Conservation (phyloP, 139 green algal genomes). For the Closterium sp. region DNA sequence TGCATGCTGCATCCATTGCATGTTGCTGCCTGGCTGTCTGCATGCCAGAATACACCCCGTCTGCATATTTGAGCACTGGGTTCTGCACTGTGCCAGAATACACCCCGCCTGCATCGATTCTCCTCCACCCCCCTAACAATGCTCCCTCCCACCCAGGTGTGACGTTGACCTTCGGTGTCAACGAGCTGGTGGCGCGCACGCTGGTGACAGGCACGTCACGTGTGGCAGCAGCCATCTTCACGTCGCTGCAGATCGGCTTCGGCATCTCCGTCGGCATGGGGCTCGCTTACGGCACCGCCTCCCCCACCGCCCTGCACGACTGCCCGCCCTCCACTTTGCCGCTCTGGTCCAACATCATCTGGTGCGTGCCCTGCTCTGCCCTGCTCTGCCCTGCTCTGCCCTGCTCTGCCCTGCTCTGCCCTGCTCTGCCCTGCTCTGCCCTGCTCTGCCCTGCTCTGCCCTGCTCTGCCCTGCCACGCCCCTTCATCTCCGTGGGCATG, state of each 20-base stretch:
- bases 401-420: no score
- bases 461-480: no score
- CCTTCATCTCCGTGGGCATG: no score
- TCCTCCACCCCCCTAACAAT: background rate
- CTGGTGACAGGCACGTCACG: background rate
- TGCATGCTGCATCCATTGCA: no score
- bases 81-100: no score
- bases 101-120: no score
- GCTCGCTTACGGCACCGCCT: background rate
- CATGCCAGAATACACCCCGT: no score
- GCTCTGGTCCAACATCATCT: background rate
- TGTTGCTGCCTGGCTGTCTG: no score
- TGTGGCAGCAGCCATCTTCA: constrained; percentile 2
- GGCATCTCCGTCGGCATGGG: background rate
- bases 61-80: no score
- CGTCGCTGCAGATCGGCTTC: constrained; percentile 16
- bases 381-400: background rate
- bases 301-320: background rate
- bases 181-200: constrained; percentile 5
- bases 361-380: background rate
- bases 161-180: constrained; percentile 1
- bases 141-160: background rate
- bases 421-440: no score
- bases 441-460: no score
- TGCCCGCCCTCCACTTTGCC: background rate